Percentiles rank a stretch among this genome's conserved stretches.
Evolutionary conservation across 345 rosid genomes (phyloP).

Genomic region (Populus davidiana): DNA sequence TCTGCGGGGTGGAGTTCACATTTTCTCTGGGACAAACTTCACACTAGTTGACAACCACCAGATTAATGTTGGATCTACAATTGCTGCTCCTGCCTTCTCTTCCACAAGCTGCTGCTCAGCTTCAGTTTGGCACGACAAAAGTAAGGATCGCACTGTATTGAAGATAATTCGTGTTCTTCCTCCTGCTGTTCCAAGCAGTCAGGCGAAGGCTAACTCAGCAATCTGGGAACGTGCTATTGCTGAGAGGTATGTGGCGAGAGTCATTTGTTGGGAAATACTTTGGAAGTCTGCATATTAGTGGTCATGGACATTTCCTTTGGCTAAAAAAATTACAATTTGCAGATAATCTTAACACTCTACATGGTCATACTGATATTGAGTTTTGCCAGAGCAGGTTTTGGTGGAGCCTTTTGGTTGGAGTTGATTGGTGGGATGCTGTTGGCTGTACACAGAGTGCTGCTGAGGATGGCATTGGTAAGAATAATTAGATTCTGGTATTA

Average conservation of each 20-base stretch:
- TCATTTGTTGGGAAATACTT: background rate
- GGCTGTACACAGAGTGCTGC: constrained; percentile 99
- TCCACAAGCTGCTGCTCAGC: constrained; percentile 99
- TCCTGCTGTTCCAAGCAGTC: constrained; percentile 80
- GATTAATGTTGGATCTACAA: constrained; percentile 91
- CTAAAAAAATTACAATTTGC: background rate
- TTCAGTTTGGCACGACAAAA: constrained; percentile 91
- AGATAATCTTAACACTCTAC: background rate
- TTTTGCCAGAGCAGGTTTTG: constrained; percentile 68
- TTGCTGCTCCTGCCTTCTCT: constrained; percentile 98
- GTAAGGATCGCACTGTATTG: constrained; percentile 76
- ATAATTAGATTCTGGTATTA: background rate
- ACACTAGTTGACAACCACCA: constrained; percentile 87
- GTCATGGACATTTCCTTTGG: background rate
- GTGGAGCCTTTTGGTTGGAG: constrained; percentile 99
- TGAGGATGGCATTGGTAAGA: constrained; percentile 88
- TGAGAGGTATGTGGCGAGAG: constrained; percentile 62
- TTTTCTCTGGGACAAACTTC: constrained; percentile 95
- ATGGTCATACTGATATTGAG: constrained; percentile 13
- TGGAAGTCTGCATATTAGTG: background rate
- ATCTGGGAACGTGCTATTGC: constrained; percentile 98
- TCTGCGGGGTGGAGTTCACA: constrained; percentile 93
- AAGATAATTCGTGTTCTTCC: constrained; percentile 96
- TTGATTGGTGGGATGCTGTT: constrained; percentile 99
- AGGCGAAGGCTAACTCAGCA: constrained; percentile 68